Evolutionary conservation across 2,329 filamentous ascomycete species (phyloP), one percentile per base, ranked within the genome.

Genomic region (Didymella arachidicola): DNA sequence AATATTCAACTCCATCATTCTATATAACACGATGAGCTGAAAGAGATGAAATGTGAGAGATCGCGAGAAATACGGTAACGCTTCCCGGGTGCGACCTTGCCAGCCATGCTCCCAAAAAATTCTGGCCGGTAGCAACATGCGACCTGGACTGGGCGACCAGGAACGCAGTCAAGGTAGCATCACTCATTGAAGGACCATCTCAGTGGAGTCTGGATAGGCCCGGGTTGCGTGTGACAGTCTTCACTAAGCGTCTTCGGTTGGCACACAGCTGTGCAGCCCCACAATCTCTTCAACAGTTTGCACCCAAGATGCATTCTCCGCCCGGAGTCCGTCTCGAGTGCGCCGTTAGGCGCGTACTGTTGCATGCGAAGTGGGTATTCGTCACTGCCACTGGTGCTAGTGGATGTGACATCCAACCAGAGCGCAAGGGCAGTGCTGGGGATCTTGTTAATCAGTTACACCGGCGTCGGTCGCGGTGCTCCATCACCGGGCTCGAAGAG

Each of bases 321-420:
- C 36, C 45, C 26, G 50, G 38, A 36, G 12, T 39, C 11, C 18
- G 39, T 53, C 50, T 50, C 39, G 39, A 41, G 29, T 32, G 27
- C 14, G 16, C 44, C 56, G 38, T 50, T 44, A 50, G 44, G 49
- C 19, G 39, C 56, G 19, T 18, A 12, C 44, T 22, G 19, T 30
- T 53, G 44, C 25, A 29, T n/a, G 18, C 8, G 27, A 27, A 42
- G 56, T 45, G 39, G 22, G 25, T 16, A 14, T 30, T 25, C 36
- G 11, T 43, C 43, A 48, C 43, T 32, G 4, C 25, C 29, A 14
- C 27, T 43, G 18, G 27, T 11, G 11, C 27, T 47, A 41, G 29
- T 43, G 27, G 36, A 16, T 22, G 11, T 8, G 8, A 19, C 36
- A 11, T 34, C 29, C 43, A 30, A 38, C 22, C 19, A 48, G 19